Evolutionary conservation across 176 grass and related monocot species (phyloP).

Genomic region (Themeda triandra): DNA sequence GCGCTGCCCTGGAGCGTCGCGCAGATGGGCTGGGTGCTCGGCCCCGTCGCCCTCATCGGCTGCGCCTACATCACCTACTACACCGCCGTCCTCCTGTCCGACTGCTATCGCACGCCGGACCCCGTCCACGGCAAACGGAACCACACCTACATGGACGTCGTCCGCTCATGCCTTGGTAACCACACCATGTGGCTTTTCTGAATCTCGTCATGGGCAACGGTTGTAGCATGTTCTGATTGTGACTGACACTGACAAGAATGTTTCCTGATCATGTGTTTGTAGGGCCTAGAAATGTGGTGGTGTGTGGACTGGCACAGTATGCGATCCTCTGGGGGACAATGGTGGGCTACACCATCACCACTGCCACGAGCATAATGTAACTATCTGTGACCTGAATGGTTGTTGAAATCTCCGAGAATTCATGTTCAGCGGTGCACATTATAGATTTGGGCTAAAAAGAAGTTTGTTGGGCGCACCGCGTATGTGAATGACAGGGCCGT

Average conservation of each 20-base stretch:
- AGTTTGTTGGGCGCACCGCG: background rate
- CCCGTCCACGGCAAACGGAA: slow-evolving; percentile 87
- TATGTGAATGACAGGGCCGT: slow-evolving; percentile 57
- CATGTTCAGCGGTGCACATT: background rate
- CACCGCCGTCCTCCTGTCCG: slow-evolving; percentile 73
- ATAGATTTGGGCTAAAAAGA: background rate
- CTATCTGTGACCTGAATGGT: background rate
- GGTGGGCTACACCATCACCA: slow-evolving; percentile 90
- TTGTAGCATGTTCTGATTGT: background rate
- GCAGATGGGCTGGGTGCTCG: slow-evolving; percentile 91
- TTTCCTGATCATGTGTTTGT: background rate
- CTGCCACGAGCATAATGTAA: slow-evolving; percentile 81
- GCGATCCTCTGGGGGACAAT: slow-evolving; percentile 75
- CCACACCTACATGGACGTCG: slow-evolving; percentile 91
- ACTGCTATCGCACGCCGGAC: slow-evolving; percentile 89
- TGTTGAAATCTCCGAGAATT: background rate
- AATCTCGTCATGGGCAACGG: background rate
- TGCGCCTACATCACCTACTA: slow-evolving; percentile 91
- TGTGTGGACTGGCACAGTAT: slow-evolving; percentile 72
- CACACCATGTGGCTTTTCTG: background rate
- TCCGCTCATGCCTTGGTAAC: slow-evolving; percentile 82
- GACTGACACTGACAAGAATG: background rate
- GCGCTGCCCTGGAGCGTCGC: slow-evolving; percentile 97
- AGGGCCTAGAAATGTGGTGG: slow-evolving; percentile 63
- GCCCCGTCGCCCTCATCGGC: slow-evolving; percentile 69